Evolutionary conservation across 352 stramenopile genomes (phyloP).

Genomic region (Phytophthora vignae): DNA sequence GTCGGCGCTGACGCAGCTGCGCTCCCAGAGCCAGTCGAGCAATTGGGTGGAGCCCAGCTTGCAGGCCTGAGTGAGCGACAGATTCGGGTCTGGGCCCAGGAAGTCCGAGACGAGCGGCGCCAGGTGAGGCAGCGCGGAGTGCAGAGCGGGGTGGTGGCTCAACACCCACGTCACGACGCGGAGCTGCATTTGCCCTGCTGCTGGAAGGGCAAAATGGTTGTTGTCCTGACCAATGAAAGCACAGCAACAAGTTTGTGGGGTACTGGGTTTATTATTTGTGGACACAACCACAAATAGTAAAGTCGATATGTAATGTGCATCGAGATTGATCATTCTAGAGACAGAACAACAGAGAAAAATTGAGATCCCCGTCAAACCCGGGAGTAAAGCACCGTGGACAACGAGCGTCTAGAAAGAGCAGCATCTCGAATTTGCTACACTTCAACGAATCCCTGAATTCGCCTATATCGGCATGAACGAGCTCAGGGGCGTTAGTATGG

Average conservation of each 20-base stretch:
- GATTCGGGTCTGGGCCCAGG: not conserved
- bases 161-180: not conserved
- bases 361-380: not conserved
- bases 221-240: not conserved
- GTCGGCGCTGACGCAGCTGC: not conserved
- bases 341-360: not conserved
- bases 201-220: not conserved
- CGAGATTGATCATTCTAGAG: too few species aligned
- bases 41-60: not conserved
- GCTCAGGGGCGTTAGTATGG: too few species aligned
- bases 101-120: not conserved
- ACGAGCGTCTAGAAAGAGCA: too few species aligned
- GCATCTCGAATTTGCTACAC: too few species aligned
- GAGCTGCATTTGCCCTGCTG: not conserved
- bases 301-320: too few species aligned
- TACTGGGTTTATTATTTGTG: too few species aligned
- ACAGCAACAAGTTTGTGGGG: too few species aligned
- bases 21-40: constrained; percentile 2
- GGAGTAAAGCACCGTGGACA: too few species aligned
- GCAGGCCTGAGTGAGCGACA: not conserved
- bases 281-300: too few species aligned
- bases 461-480: too few species aligned
- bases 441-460: too few species aligned
- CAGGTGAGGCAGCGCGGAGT: not conserved
- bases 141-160: not conserved